Evolutionary conservation across 805 yeast genomes (phyloP).

Genomic region (Candida ponderosae): DNA sequence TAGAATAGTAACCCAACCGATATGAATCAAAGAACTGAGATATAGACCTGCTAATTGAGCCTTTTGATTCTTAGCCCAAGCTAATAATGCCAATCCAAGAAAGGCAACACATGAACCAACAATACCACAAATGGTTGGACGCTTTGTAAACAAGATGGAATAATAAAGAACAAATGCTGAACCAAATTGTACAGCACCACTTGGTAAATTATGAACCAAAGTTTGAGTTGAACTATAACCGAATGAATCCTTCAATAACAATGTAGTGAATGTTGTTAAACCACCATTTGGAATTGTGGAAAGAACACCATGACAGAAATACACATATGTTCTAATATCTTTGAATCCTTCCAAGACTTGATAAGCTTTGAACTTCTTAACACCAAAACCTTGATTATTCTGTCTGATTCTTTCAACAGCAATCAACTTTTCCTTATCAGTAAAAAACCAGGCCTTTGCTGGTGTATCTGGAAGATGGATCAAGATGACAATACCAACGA

Average conservation of each 20-base stretch:
- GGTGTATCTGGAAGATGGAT: constrained; percentile 42
- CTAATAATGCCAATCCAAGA: constrained; percentile 23
- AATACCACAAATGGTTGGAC: neutral
- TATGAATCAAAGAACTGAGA: neutral
- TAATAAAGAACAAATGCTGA: neutral
- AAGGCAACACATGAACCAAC: constrained; percentile 8
- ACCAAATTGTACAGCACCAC: constrained; percentile 19
- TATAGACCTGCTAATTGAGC: constrained; percentile 1
- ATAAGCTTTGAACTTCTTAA: constrained; percentile 32
- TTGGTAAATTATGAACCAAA: constrained; percentile 21
- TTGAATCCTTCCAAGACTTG: constrained; percentile 35
- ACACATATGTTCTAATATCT: constrained; percentile 33
- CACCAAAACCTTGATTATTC: constrained; percentile 42
- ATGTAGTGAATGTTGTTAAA: constrained; percentile 33
- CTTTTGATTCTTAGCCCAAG: constrained; percentile 6
- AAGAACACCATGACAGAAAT: constrained; percentile 22
- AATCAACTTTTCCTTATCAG: constrained; percentile 29
- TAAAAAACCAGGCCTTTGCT: constrained; percentile 27
- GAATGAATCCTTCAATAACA: constrained; percentile 17
- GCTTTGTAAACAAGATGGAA: neutral
- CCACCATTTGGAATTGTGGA: constrained; percentile 37
- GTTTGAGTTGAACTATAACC: constrained; percentile 14
- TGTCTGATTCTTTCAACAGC: constrained; percentile 34
- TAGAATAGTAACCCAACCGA: constrained; percentile 1
- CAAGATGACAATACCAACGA: constrained; percentile 31